Evolutionary conservation across 2,329 filamentous ascomycete genomes (phyloP).

Genomic region (Hymenoscyphus fraxineus): DNA sequence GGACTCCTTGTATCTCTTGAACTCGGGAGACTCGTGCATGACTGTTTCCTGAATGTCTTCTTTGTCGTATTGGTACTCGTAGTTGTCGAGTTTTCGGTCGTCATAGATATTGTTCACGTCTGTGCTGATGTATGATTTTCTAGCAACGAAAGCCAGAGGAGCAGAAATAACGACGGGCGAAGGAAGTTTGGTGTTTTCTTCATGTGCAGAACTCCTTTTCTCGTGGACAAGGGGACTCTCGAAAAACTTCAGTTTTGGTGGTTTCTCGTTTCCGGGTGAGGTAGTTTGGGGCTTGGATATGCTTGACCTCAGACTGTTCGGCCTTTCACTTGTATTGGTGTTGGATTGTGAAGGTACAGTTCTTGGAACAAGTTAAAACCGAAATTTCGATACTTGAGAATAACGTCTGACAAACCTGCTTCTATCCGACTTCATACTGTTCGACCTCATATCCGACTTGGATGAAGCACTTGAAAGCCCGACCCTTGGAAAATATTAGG

Average conservation of each 20-base stretch:
- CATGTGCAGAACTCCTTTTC: conserved; percentile 5
- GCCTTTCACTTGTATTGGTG: no score
- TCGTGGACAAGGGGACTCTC: conserved; percentile 19
- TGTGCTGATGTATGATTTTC: neutral
- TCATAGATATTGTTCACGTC: conserved; percentile 1
- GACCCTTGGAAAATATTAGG: neutral
- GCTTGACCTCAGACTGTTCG: conserved; percentile 1
- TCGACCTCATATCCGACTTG: neutral
- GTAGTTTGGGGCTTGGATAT: neutral
- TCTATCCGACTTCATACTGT: no score
- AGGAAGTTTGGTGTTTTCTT: neutral
- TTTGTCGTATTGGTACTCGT: neutral
- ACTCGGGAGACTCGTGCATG: conserved; percentile 6
- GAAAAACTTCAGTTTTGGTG: conserved; percentile 20
- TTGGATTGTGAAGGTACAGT: no score
- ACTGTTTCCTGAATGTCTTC: neutral
- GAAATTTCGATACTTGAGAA: no score
- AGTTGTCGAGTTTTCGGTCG: neutral
- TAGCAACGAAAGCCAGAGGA: conserved; percentile 4
- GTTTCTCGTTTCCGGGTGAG: neutral
- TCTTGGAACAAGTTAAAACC: no score
- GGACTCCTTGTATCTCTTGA: conserved; percentile 19
- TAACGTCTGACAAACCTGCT: no score
- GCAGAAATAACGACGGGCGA: conserved; percentile 12
- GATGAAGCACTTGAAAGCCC: neutral